These are phyloP conservation scores for Lepidopterella palustris DNA, from an alignment of 495 filamentous ascomycete species.

Conservation along the genomic window DNA sequence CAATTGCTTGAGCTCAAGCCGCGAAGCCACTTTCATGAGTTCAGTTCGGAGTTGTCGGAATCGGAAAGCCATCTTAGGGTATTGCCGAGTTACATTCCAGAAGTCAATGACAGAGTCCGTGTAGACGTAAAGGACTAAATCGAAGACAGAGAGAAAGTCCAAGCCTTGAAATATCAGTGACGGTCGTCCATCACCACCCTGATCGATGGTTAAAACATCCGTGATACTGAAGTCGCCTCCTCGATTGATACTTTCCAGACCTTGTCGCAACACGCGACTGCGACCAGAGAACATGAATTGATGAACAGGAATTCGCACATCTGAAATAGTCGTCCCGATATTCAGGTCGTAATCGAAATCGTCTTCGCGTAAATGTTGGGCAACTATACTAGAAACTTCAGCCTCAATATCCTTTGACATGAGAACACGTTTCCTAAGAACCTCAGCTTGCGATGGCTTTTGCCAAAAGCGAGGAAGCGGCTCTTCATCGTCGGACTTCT, in stretches of 20 bases:
- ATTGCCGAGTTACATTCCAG: conserved; percentile 67
- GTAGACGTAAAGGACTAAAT: conserved; percentile 74
- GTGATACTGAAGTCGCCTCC: conserved; percentile 35
- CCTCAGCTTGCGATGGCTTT: conserved; percentile 51
- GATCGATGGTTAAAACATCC: conserved; percentile 56
- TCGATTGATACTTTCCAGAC: conserved; percentile 48
- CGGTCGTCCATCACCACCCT: conserved; percentile 43
- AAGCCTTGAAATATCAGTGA: conserved; percentile 57
- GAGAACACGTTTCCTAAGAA: conserved; percentile 32
- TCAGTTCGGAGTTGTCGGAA: conserved; percentile 75
- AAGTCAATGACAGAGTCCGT: conserved; percentile 72
- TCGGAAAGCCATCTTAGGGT: conserved; percentile 53
- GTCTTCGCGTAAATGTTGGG: conserved; percentile 36
- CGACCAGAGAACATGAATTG: conserved; percentile 69
- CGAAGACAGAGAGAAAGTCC: conserved; percentile 69
- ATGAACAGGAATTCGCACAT: conserved; percentile 71
- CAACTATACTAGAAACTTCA: conserved; percentile 32
- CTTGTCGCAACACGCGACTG: conserved; percentile 60
- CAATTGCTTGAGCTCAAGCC: conserved; percentile 58
- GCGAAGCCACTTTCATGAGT: conserved; percentile 68
- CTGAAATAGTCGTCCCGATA: conserved; percentile 54
- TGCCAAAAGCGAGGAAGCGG: conserved; percentile 44
- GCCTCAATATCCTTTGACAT: conserved; percentile 34
- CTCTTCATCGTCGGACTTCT: conserved; percentile 29
- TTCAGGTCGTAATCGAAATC: conserved; percentile 37